Base-by-base conservation (phyloP, 2,329 filamentous ascomycete species). In the Tolypocladium cylindrosporum region DNA sequence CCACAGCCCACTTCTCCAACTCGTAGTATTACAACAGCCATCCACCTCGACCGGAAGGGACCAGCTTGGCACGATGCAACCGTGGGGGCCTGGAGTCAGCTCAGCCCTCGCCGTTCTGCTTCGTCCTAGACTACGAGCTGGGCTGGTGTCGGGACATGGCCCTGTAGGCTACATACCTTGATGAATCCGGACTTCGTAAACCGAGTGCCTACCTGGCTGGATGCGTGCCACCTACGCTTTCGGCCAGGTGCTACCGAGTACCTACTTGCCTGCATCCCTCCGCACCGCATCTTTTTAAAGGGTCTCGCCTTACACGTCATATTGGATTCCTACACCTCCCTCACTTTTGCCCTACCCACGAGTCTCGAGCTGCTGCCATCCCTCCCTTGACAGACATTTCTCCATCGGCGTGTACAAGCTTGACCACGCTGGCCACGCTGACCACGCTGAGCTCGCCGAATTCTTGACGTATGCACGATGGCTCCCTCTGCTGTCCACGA, bases 401-500 rank as follows among this genome's bases (percentile, higher is more conserved):
- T 31, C 31, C 27, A 6, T 36, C n/a, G 4, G 2, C 31, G 27
- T 8, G 31, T 21, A 13, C 48, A n/a, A 21, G 45, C 45, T 37
- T 21, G 48, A 36, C 31, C 3, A 37, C 31, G 27, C 27, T 21
- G 48, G 21, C 31, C 3, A 21, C 31, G 27, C 27, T 21, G 48
- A 36, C 31, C 3, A 14, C 31, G 5, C 31, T 14, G 48, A 52
- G 48, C 48, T 34, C 19, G 48, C 31, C 31, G 19, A 27, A 36
- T 31, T 24, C 13, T 37, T 27, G 41, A 57, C 56, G 34, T 37
- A 2, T 13, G 8, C 50, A 56, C 45, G 14, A 72, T 73, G 68
- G 58, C 65, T 39, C 67, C 67, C 10, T 65, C 63, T 50, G 67
- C 69, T 61, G 45, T 61, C 50, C 50, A 51, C 10, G 27, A 57